Conservation (phyloP, 345 rosid genomes). For the Euphorbia peplus region DNA sequence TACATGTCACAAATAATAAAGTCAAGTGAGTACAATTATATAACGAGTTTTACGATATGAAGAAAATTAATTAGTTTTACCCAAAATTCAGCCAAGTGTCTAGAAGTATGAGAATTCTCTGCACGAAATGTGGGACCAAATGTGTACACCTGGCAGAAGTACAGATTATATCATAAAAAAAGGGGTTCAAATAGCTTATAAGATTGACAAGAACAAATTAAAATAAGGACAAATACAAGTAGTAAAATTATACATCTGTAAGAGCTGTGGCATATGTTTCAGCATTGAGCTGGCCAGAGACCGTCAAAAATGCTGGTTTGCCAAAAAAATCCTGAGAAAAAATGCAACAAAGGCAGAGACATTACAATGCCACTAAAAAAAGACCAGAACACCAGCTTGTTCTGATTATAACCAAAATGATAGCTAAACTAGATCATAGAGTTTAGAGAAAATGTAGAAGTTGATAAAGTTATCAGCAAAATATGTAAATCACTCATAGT, state of each 20-base stretch:
- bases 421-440: not conserved
- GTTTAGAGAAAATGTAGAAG: not conserved
- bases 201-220: slow-evolving; percentile 8
- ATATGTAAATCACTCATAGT: not conserved
- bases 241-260: slow-evolving; percentile 59
- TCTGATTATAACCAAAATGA: slow-evolving; percentile 5
- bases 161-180: not conserved
- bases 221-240: slow-evolving; percentile 11
- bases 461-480: slow-evolving; percentile 9
- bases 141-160: slow-evolving; percentile 67
- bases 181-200: not conserved
- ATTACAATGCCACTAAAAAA: slow-evolving; percentile 9
- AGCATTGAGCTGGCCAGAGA: slow-evolving; percentile 97
- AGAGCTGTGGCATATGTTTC: slow-evolving; percentile 98
- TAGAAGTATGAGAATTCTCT: slow-evolving; percentile 90
- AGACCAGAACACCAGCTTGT: not conserved
- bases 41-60: slow-evolving; percentile 9
- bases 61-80: slow-evolving; percentile 33
- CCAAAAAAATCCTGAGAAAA: slow-evolving; percentile 82
- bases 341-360: slow-evolving; percentile 2
- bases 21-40: not conserved
- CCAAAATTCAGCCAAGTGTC: slow-evolving; percentile 99
- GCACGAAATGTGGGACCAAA: slow-evolving; percentile 99
- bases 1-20: slow-evolving; percentile 15
- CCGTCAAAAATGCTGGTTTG: slow-evolving; percentile 94